phyloP scores from a whole-genome alignment of 2,329 filamentous ascomycete species.

The Fusarium concolor region DNA sequence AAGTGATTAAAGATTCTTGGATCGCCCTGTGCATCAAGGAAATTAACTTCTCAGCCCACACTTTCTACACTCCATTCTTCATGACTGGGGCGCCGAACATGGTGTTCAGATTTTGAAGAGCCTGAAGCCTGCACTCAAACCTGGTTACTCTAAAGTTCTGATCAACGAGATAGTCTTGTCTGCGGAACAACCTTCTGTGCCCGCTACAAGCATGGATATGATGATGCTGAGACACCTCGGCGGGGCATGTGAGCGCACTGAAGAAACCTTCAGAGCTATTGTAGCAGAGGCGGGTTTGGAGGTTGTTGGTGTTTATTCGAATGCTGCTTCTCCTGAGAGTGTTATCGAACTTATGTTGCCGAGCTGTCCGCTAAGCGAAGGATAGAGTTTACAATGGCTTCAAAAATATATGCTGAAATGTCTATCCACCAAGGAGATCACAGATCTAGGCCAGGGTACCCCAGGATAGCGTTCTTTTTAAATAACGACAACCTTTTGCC shows the following conservation, averaged over 20 bases:
- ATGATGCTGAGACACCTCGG: conserved; percentile 32
- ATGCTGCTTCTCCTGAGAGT: conserved; percentile 25
- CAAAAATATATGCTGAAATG: neutral
- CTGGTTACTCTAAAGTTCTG: no score
- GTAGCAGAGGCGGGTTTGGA: conserved; percentile 10
- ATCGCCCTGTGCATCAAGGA: no score
- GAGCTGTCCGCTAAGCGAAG: conserved; percentile 15
- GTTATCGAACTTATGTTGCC: conserved; percentile 22
- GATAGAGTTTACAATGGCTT: conserved; percentile 21
- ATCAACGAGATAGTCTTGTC: conserved; percentile 23
- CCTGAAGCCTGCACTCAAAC: no score
- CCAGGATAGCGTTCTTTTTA: neutral
- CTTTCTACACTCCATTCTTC: no score
- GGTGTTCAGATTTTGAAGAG: no score
- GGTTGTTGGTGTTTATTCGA: conserved; percentile 6
- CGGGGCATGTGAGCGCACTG: conserved; percentile 21
- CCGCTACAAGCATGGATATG: conserved; percentile 31
- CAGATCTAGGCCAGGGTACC: conserved; percentile 4
- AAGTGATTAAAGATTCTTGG: no score
- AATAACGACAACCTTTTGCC: no score
- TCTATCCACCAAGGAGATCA: conserved; percentile 11
- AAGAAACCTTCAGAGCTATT: conserved; percentile 7
- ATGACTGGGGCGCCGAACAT: no score
- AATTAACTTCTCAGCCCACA: no score
- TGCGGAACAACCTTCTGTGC: conserved; percentile 14